phyloP scores from a whole-genome alignment of 2,329 filamentous ascomycete species.

The Chrysosporium queenslandicum region DNA sequence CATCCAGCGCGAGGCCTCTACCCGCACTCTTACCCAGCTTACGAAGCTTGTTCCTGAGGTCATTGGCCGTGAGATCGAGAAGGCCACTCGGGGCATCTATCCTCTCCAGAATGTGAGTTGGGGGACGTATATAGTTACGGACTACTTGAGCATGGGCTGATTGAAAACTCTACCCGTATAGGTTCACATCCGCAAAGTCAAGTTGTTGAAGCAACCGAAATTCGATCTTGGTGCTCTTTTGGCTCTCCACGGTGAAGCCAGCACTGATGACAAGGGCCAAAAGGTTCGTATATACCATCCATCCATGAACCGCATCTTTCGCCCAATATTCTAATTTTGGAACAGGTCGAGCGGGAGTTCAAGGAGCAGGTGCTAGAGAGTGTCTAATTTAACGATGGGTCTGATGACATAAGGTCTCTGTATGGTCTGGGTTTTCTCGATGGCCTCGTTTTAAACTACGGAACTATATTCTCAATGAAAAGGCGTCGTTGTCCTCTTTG shows the following conservation, averaged over 20 bases:
- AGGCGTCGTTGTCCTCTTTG: constrained; percentile 11
- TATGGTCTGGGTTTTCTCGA: constrained; percentile 11
- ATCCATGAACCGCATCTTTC: constrained; percentile 6
- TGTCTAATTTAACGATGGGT: constrained; percentile 56
- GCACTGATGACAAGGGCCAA: constrained; percentile 89
- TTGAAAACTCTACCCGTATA: constrained; percentile 31
- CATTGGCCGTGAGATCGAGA: constrained; percentile 99
- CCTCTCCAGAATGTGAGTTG: constrained; percentile 88
- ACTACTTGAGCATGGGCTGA: constrained; percentile 11
- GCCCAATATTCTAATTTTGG: not conserved
- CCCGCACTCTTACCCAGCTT: constrained; percentile 90
- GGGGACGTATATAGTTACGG: not conserved
- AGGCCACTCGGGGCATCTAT: constrained; percentile 98
- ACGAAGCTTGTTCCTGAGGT: constrained; percentile 99
- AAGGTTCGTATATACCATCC: constrained; percentile 53
- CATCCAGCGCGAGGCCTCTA: constrained; percentile 89
- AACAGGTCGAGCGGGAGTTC: constrained; percentile 72
- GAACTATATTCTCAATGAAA: constrained; percentile 14
- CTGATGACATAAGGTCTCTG: constrained; percentile 12
- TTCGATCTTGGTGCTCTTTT: constrained; percentile 96
- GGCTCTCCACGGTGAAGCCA: constrained; percentile 94
- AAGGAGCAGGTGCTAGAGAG: constrained; percentile 92
- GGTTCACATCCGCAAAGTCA: constrained; percentile 99
- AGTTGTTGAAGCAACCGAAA: constrained; percentile 97
- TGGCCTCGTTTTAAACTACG: constrained; percentile 12